These are phyloP conservation scores for Cynara cardunculus DNA, from an alignment of 129 eudicot species.

Conservation along the genomic window DNA sequence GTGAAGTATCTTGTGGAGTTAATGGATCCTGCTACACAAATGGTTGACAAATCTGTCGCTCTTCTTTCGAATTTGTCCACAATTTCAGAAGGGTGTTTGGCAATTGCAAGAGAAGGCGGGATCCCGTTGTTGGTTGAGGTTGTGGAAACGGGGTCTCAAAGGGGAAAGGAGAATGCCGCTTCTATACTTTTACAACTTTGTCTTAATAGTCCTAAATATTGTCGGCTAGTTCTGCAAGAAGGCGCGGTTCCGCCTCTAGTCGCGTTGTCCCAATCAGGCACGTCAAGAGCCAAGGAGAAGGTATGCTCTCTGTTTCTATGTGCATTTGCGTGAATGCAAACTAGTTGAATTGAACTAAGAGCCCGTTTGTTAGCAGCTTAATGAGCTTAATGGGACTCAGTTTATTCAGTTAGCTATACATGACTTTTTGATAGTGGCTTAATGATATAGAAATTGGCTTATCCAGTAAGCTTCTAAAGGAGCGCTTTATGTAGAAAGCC, in stretches of 20 bases:
- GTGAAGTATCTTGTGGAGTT: slow-evolving; percentile 63
- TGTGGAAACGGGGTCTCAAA: slow-evolving; percentile 73
- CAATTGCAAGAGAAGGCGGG: slow-evolving; percentile 75
- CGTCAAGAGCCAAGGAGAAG: slow-evolving; percentile 91
- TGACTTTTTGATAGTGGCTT: too few relatives aligned
- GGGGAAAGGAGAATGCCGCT: slow-evolving; percentile 95
- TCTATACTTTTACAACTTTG: slow-evolving; percentile 76
- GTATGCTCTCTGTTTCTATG: slow-evolving; percentile 25
- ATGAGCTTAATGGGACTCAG: too few relatives aligned
- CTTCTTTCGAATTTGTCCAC: slow-evolving; percentile 77
- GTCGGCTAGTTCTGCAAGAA: slow-evolving; percentile 89
- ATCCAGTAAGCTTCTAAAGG: too few relatives aligned
- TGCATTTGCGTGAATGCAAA: background rate
- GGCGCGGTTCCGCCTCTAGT: slow-evolving; percentile 98
- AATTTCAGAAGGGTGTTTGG: slow-evolving; percentile 63
- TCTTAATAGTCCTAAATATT: slow-evolving; percentile 64
- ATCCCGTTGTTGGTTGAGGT: slow-evolving; percentile 82
- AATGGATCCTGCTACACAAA: slow-evolving; percentile 63
- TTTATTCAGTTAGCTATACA: too few relatives aligned
- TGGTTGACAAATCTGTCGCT: slow-evolving; percentile 90
- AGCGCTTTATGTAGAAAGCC: too few relatives aligned
- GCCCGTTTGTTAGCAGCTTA: too few relatives aligned
- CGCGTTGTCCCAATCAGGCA: slow-evolving; percentile 85
- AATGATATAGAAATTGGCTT: too few relatives aligned
- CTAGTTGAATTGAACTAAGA: too few relatives aligned